Evolutionary conservation across 108 stramenopile genomes (phyloP), one percentile per base, ranked within the genome.

Genomic region (Cylindrotheca fusiformis): DNA sequence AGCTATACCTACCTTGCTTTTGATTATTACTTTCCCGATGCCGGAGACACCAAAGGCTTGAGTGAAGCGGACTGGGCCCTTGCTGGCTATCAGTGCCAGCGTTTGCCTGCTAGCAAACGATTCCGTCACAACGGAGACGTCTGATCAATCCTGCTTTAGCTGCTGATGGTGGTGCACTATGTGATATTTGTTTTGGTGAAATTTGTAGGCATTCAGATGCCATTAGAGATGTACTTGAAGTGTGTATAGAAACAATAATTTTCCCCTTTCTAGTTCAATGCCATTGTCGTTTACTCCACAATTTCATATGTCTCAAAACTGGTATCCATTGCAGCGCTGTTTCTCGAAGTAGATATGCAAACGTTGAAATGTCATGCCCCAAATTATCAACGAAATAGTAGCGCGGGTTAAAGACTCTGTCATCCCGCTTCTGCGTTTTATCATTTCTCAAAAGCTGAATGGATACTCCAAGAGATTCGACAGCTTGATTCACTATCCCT

Each of bases 311-410:
- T 6, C 36, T 41, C 32, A 52, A 24, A 24, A 63, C 41, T 5
- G 63, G 63, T 3, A 63, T 23, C 63, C 63, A 63, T 36, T 63
- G 50, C 52, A 63, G 52, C 6, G 20, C 8, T 5, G 63, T 53
- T 3, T 52, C 41, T 24, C 52, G 63, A 17, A 52, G 23, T 22
- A 53, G 25, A 28, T 63, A 63, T n/a, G 63, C 63, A 24, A 32
- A 24, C 3, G 48, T 41, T 3, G 63, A 24, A 8, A 63, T 25
- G 52, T 63, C 63, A 52, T 63, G 51, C 10, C 63, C 63, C 1
- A 63, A 8, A 32, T 63, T 52, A 0, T 46, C 20, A 24, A 50
- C 31, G 6, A 18, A 19, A 23, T 63, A 63, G 6, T 6, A 6
- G 6, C 36, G 36, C 14, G 36, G 36, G 14, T 41, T 41, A 14